Evolutionary conservation across 768 basidiomycete genomes (phyloP), one percentile per base, ranked within the genome.

Genomic region (Termitomyces titanicus): DNA sequence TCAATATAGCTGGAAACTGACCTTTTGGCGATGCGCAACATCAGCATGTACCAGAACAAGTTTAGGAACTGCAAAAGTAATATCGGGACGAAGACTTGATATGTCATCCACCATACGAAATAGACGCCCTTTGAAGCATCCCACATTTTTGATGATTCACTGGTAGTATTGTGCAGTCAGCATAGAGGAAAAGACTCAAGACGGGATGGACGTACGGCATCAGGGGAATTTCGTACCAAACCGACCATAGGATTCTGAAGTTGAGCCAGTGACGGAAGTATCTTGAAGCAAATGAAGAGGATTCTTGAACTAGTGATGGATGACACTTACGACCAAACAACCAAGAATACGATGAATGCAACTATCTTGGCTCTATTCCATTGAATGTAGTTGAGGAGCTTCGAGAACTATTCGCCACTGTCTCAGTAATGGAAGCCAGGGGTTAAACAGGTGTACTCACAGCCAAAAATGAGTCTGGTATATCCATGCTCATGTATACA

Each of bases 221-320:
- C 13, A 88, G 72, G 44, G 89, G 78, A 57, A 81, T 89, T 63
- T 98, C 85, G 34, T 64, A 77, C 86, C 86, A 93, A 4, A 95
- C 88, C 3, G 94, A 96, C 79, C 83, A 89, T 15, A 98, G 79
- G 20, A 98, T 95, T 51, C 76, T 72, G 53, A 96, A 67, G 68
- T 97, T 98, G 39, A 95, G 74, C 66, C 88, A 97, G 68, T 95
- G 94, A 3, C 96, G 90, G 79, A 95, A 91, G 67, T 98, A 98
- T 7, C 92, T 96, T 64, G 13, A 39, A 33, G 11, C 15, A 22
- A 1, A 53, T 52, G 55, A 37, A n/a, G 27, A 51, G 11, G 22
- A 35, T 11, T 47, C 15, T 51, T 8, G 51, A 11, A 3, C 44
- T n/a, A 15, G 27, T 25, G 9, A n/a, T 45, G 8, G 54, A 17